Conservation (phyloP, 2,329 filamentous ascomycete genomes). For the Parastagonospora nodorum region DNA sequence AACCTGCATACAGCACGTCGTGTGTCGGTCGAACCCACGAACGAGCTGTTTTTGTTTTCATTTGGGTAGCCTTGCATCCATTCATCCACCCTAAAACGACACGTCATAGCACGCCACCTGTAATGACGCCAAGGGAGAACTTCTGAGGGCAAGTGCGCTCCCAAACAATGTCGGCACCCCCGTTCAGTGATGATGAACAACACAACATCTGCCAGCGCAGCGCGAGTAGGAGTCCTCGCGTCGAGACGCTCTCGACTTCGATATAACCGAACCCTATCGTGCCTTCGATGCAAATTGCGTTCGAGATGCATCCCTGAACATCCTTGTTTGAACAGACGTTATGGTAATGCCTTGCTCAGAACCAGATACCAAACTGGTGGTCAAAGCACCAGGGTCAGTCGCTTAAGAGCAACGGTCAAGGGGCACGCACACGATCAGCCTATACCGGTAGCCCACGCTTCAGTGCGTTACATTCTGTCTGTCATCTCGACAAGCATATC, state of each 20-base stretch:
- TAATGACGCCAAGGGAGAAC: no score
- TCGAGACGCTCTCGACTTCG: background rate
- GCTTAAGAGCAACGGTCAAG: constrained; percentile 27
- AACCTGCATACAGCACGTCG: background rate
- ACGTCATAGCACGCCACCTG: background rate
- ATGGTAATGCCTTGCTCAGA: constrained; percentile 9
- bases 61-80: background rate
- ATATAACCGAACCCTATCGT: constrained; percentile 9
- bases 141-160: no score
- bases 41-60: background rate
- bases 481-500: constrained; percentile 9
- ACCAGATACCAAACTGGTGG: constrained; percentile 30
- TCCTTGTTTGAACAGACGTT: constrained; percentile 4
- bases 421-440: constrained; percentile 27
- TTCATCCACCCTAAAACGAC: background rate
- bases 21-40: background rate
- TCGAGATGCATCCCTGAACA: background rate
- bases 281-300: constrained; percentile 12
- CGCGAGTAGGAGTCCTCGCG: background rate
- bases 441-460: constrained; percentile 16
- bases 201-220: constrained; percentile 36
- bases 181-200: constrained; percentile 20
- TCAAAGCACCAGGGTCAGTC: constrained; percentile 22
- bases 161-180: background rate
- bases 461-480: background rate